Evolutionary conservation across 2,329 filamentous ascomycete genomes (phyloP), one percentile per base, ranked within the genome.

Genomic region (Colletotrichum falcatum): DNA sequence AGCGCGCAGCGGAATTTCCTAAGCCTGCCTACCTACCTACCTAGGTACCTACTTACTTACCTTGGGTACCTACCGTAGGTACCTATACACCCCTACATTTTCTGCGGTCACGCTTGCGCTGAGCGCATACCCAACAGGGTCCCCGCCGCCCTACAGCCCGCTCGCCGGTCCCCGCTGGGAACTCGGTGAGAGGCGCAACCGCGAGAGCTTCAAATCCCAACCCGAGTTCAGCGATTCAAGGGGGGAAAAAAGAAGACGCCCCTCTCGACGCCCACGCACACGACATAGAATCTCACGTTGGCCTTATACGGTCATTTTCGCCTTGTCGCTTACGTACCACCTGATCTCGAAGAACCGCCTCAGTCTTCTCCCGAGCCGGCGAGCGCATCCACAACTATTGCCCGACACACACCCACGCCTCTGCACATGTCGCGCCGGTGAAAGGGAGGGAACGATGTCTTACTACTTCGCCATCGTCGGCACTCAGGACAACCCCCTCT

Each of bases 401-500:
- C 23, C n/a, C 53, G 53, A 56, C 35, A 23, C 6, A 9, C 28
- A 37, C 37, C n/a, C 23, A 2, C 53, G 20, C 14, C 37, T 9
- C 11, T 16, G 35, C 65, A 26, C 30, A 65, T 53, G 63, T 61
- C 35, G 63, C 56, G 54, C 35, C 7, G 33, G 35, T 44, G 66
- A 65, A 58, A 23, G 35, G 53, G 48, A 35, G 55, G 37, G 18
- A 42, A 86, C 75, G 74, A 98, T 98, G 96, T 98, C 95, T 71
- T 99, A 98, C 87, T 98, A 98, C 86, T 98, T 99, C 83, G 93
- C 93, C 79, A 97, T 99, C 76, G 90, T 99, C 81, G 96, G 95
- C 78, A 97, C 94, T 28, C 93, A 94, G 77, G 96, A 99, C 85
- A 97, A 95, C 79, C 95, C 96, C 42, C 89, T 99, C 75, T 99